phyloP scores from a whole-genome alignment of 495 filamentous ascomycete genomes.

The Xylaria curta region DNA sequence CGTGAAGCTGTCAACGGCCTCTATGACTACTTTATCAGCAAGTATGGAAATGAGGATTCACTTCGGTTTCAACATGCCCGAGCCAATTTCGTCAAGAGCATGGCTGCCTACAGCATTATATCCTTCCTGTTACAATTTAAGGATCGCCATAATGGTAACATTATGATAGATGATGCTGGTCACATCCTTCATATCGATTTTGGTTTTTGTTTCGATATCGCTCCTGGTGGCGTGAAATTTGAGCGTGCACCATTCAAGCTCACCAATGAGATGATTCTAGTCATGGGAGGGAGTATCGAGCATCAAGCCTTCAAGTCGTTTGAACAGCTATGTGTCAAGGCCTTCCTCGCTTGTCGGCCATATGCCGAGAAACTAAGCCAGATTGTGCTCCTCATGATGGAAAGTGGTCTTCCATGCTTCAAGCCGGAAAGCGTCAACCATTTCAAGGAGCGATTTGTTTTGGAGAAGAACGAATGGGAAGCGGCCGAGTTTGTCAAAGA shows the following conservation, averaged over 20 bases:
- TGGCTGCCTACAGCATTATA: constrained; percentile 99
- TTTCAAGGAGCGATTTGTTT: constrained; percentile 90
- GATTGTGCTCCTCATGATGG: constrained; percentile 93
- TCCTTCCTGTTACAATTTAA: constrained; percentile 98
- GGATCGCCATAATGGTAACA: constrained; percentile 98
- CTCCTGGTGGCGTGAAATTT: constrained; percentile 93
- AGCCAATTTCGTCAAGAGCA: constrained; percentile 98
- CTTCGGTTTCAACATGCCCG: constrained; percentile 93
- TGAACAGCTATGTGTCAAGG: constrained; percentile 93
- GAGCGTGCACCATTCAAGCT: constrained; percentile 99
- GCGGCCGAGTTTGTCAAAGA: constrained; percentile 93
- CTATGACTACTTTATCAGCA: constrained; percentile 97
- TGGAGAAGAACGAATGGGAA: constrained; percentile 92
- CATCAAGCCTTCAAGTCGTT: constrained; percentile 95
- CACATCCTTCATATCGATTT: constrained; percentile 99
- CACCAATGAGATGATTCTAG: constrained; percentile 94
- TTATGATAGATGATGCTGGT: constrained; percentile 97
- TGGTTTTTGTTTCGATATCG: constrained; percentile 99
- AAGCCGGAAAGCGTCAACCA: constrained; percentile 93
- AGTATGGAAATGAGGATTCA: constrained; percentile 94
- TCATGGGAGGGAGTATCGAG: constrained; percentile 88
- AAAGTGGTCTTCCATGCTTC: constrained; percentile 96
- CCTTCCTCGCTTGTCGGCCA: constrained; percentile 89
- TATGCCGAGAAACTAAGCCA: constrained; percentile 85
- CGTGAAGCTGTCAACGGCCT: constrained; percentile 96